Evolutionary conservation across 108 stramenopile species (phyloP).

Genomic region (Skeletonema grethae): DNA sequence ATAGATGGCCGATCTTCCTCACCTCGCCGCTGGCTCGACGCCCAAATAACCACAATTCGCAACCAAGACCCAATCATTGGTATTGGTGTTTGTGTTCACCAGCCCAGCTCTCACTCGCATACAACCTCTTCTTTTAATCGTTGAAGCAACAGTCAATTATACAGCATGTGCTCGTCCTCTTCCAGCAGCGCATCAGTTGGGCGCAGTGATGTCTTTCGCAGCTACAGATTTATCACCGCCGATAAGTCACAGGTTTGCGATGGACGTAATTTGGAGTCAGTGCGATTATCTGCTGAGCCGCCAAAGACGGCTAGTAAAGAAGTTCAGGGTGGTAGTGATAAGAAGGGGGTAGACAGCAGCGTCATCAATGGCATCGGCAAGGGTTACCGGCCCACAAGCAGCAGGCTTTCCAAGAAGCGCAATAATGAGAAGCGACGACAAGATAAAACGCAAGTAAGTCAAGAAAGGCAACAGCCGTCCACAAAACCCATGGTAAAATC

Average conservation of each 20-base stretch:
- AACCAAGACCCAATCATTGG: no score
- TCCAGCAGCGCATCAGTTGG: background rate
- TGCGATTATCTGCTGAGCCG: background rate
- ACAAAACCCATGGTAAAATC: background rate
- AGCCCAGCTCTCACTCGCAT: no score
- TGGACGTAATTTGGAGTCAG: conserved; percentile 19
- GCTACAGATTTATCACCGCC: conserved; percentile 12
- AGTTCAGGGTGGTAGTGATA: no score
- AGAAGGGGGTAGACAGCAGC: background rate
- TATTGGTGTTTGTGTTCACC: no score
- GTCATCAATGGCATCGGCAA: background rate
- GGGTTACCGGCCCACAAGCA: conserved; percentile 4
- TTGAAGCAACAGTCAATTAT: background rate
- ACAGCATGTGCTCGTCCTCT: background rate
- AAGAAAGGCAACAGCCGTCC: background rate
- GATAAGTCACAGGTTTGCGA: conserved; percentile 27
- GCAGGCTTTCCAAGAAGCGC: background rate
- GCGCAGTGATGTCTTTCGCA: background rate
- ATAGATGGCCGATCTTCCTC: no score
- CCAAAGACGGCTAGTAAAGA: background rate
- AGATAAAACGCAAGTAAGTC: background rate
- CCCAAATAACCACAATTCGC: no score
- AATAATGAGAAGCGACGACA: background rate
- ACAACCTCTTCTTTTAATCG: no score
- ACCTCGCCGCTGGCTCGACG: no score